Conservation (phyloP, 306 rosid genomes). For the Cicer cuneatum region DNA sequence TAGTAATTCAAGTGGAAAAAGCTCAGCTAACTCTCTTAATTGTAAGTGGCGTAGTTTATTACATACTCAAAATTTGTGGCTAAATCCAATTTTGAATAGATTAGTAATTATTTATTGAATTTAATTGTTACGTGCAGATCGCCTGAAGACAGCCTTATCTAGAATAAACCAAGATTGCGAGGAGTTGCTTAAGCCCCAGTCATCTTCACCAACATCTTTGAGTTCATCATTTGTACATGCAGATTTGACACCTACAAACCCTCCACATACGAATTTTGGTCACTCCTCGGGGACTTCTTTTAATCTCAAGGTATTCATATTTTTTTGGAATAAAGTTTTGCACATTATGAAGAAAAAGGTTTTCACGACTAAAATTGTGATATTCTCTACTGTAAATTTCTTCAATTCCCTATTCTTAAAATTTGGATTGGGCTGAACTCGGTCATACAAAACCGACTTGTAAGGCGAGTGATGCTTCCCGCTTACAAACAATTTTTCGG, state of each 20-base stretch:
- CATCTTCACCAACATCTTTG: constrained; percentile 67
- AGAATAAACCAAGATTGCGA: constrained; percentile 87
- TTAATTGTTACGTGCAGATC: constrained; percentile 66
- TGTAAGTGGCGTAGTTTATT: constrained; percentile 58
- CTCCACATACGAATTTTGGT: constrained; percentile 62
- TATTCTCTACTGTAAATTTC: constrained; percentile 18
- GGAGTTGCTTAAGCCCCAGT: constrained; percentile 72
- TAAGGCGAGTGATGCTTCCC: neutral
- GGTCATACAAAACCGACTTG: neutral
- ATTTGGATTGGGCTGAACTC: neutral
- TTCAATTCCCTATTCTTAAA: constrained; percentile 6
- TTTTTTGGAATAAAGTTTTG: constrained; percentile 6
- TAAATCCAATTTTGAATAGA: constrained; percentile 46
- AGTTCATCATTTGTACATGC: constrained; percentile 61
- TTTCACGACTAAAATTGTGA: constrained; percentile 33
- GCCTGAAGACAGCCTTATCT: constrained; percentile 83
- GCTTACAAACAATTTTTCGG: neutral
- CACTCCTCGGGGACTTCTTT: constrained; percentile 59
- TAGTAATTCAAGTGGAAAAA: constrained; percentile 72
- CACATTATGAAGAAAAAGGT: neutral
- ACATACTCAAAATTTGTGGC: constrained; percentile 37
- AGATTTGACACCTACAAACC: constrained; percentile 69
- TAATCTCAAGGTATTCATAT: constrained; percentile 79
- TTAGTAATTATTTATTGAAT: constrained; percentile 36
- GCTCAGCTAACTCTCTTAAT: constrained; percentile 64